Base-by-base conservation (phyloP, 2,329 filamentous ascomycete genomes). In the Phyllosticta citriasiana region DNA sequence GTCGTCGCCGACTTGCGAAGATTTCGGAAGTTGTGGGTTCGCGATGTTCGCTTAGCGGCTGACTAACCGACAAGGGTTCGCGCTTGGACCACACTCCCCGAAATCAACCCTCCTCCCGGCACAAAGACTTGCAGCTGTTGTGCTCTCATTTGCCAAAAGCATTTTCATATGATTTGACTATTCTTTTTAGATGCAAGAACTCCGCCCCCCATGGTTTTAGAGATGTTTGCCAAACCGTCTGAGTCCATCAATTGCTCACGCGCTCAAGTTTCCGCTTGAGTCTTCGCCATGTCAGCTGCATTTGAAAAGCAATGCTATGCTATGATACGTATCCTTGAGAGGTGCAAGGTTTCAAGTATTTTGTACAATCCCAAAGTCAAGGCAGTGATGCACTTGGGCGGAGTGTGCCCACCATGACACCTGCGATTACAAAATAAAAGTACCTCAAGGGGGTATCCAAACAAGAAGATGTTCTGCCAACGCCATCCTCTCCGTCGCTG, bases 1-100 rank as follows among this genome's bases (percentile, higher is more conserved):
- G 68, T 70, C 65, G 69, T 70, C 67, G 64, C 67, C 65, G 67
- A 65, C 67, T 67, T 59, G 66, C 63, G 63, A 54, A 62, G 60
- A 61, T 63, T 62, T 62, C 59, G 54, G 63, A 68, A 69, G 69
- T 67, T 70, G 65, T 64, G 60, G 66, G 65, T 68, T 67, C 67
- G 61, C 62, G 56, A 57, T 47, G 22, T 55, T 61, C 55, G 59
- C 58, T 60, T 60, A 60, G 14, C 30, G 68, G 19, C 65, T 70
- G 64, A 68, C 66, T 69, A 68, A 62, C 53, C 27, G 8, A 19
- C 22, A n/a, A 30, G 26, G 25, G 26, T 16, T 25, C 2, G 16
- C 19, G 53, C 51, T 53, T 10, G 33, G 33, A 16, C 33, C 33
- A 40, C 10, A 9, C 10, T 22, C 30, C 30, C 14, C 33, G 10